Evolutionary conservation across 2,329 filamentous ascomycete species (phyloP).

Genomic region (Calonectria fujianensis): DNA sequence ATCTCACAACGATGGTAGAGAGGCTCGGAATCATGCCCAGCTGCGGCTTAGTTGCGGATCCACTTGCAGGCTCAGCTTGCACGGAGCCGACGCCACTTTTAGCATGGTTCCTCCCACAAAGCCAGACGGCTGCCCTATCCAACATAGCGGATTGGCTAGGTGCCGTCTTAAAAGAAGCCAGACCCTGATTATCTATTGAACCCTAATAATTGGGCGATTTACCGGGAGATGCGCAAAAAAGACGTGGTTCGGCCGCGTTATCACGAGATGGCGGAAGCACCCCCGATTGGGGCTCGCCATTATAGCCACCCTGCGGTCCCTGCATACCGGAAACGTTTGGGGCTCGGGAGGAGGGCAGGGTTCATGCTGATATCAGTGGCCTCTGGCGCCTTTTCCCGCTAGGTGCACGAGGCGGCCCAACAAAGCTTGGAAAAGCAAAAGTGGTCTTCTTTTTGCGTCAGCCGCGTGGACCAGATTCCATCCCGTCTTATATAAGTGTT

Average conservation of each 20-base stretch:
- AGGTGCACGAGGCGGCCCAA: neutral
- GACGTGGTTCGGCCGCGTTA: neutral
- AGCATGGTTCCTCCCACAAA: neutral
- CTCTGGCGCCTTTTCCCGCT: neutral
- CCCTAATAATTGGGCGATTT: neutral
- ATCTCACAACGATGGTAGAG: neutral
- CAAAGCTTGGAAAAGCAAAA: neutral
- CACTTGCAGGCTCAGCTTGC: neutral
- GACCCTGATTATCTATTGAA: constrained; percentile 16
- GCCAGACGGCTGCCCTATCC: neutral
- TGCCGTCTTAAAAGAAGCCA: neutral
- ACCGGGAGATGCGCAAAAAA: neutral
- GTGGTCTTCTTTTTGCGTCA: neutral
- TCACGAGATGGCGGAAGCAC: neutral
- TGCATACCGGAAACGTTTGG: neutral
- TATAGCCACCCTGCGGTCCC: neutral
- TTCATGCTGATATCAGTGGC: neutral
- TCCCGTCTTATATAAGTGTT: neutral
- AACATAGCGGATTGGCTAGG: neutral
- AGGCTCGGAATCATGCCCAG: constrained; percentile 9
- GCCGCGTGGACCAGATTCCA: neutral
- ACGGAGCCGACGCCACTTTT: constrained; percentile 11
- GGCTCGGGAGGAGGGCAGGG: neutral
- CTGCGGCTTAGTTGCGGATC: constrained; percentile 20
- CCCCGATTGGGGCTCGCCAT: neutral